Percentiles rank a stretch among this genome's conserved stretches.
phyloP scores from a whole-genome alignment of 805 yeast species.

The Jamesozyma hellenica region DNA sequence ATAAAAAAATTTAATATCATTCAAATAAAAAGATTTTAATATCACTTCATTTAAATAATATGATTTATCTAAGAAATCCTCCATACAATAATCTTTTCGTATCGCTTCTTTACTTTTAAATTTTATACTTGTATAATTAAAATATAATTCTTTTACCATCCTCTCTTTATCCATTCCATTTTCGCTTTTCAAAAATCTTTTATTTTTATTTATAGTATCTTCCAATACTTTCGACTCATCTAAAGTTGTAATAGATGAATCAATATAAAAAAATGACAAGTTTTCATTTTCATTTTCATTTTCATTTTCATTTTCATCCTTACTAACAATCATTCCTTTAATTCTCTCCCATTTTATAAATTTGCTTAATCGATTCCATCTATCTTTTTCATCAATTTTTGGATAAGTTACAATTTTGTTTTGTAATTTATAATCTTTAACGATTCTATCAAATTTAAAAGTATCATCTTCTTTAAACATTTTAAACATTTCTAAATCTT shows the following conservation, averaged over 20 bases:
- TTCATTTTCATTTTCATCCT: not conserved
- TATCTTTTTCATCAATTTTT: conserved; percentile 11
- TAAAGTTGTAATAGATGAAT: conserved; percentile 22
- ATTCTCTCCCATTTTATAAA: conserved; percentile 13
- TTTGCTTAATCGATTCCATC: conserved; percentile 13
- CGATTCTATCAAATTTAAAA: conserved; percentile 6
- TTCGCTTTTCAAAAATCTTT: not conserved
- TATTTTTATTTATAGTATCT: conserved; percentile 6
- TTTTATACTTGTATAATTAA: conserved; percentile 17
- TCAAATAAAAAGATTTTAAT: conserved; percentile 16
- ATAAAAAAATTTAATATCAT: conserved; percentile 26
- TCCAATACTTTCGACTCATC: conserved; percentile 17
- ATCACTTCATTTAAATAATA: conserved; percentile 42
- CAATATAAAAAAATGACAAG: no score
- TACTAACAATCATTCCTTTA: not conserved
- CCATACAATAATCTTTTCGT: conserved; percentile 34
- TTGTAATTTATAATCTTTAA: conserved; percentile 3
- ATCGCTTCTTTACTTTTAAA: conserved; percentile 27
- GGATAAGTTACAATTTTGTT: conserved; percentile 19
- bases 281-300: not conserved
- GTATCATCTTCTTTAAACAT: conserved; percentile 9
- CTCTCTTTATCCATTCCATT: no score
- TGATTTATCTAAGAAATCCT: conserved; percentile 48
- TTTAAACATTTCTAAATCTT: conserved; percentile 10
- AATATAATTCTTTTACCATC: conserved; percentile 3